Evolutionary conservation across 2,329 filamentous ascomycete species (phyloP).

Genomic region (Teratosphaeriaceae sp.): DNA sequence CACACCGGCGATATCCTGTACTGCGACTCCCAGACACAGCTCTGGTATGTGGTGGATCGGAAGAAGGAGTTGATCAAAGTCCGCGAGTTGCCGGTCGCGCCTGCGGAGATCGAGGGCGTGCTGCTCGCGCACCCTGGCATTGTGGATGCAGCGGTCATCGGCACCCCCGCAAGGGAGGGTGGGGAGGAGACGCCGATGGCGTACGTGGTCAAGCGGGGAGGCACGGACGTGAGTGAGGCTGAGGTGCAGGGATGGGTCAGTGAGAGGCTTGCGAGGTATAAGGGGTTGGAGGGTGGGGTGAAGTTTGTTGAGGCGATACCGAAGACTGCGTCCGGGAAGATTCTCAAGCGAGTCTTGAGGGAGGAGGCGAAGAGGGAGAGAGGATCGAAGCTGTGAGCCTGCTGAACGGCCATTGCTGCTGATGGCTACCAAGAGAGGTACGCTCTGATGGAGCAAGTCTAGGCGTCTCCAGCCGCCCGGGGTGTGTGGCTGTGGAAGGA

Average conservation of each 20-base stretch:
- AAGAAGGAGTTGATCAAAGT: conserved; percentile 33
- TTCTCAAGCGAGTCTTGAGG: conserved; percentile 56
- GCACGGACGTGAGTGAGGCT: conserved; percentile 34
- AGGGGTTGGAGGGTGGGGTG: conserved; percentile 55
- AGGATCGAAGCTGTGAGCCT: no score
- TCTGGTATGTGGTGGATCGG: conserved; percentile 48
- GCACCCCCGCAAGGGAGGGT: conserved; percentile 53
- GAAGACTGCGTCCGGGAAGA: conserved; percentile 48
- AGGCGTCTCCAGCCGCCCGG: no score
- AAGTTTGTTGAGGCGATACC: conserved; percentile 34
- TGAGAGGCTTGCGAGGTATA: conserved; percentile 49
- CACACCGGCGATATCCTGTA: conserved; percentile 50
- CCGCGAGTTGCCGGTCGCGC: conserved; percentile 73
- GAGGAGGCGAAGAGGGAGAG: conserved; percentile 63
- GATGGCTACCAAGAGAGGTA: no score
- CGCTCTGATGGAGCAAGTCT: no score
- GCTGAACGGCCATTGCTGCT: no score
- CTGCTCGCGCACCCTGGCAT: conserved; percentile 66
- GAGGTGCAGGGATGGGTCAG: neutral
- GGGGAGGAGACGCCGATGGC: conserved; percentile 57
- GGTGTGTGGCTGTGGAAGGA: no score
- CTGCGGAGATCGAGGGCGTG: conserved; percentile 64
- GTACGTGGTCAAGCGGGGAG: conserved; percentile 53
- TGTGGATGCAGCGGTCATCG: conserved; percentile 70
- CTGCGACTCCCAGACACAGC: conserved; percentile 36